Base-by-base conservation (phyloP, 2,329 filamentous ascomycete species). In the Diaporthe amygdali region DNA sequence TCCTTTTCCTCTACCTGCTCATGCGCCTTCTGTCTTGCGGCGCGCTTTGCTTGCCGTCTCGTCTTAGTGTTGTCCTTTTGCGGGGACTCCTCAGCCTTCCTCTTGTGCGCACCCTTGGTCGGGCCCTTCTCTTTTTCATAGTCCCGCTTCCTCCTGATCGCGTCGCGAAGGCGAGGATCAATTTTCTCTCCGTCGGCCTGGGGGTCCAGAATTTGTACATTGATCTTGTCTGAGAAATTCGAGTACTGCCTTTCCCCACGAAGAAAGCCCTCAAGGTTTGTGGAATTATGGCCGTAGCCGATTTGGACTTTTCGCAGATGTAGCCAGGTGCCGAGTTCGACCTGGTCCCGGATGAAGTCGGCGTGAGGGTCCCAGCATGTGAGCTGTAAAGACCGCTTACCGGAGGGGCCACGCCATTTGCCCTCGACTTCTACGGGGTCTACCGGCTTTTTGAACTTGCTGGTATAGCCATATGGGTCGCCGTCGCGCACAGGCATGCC, bases 391-490 rank as follows among this genome's bases (percentile, higher is more conserved):
- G 91, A 92, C 77, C 88, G 84, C 76, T 91, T 90, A 2, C 95
- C 95, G 75, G 84, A 92, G 0, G 95, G 95, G 0, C 95, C 94
- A 2, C 84, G 83, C 93, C 93, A 97, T 32, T 30, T 63, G n/a
- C 12, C 22, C 5, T 46, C 15, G 9, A 14, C 51, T 10, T 44
- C 44, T n/a, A 81, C 78, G 6, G 3, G 72, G 25, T 41, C 73
- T 72, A 14, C 70, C 32, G 78, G 75, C 30, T 76, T 79, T 9
- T 72, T 63, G 70, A 76, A 77, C 59, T 74, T 78, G 64, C 74
- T 64, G 72, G 81, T 81, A 76, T 93, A 92, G n/a, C 85, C 87
- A 72, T 83, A 89, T 0, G 83, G 79, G 74, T 92, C 89, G 5
- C 87, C 88, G 56, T 89, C 86, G 6, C 79, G 77, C 4, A 73